Evolutionary conservation across 345 rosid genomes (phyloP), one percentile per base, ranked within the genome.

Genomic region (Melastoma malabathricum): DNA sequence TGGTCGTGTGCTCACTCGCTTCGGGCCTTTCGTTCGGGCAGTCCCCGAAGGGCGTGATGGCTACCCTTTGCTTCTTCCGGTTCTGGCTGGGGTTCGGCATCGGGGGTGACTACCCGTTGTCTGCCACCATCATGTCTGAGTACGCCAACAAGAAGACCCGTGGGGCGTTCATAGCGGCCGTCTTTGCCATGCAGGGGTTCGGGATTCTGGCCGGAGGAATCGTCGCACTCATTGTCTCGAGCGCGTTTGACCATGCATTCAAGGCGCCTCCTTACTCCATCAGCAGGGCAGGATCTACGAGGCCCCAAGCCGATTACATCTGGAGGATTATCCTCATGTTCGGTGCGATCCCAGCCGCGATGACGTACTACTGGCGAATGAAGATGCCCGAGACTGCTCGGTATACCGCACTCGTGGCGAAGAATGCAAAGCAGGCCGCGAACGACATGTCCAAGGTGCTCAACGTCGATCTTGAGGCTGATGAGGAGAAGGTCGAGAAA

Each of bases 81-180:
- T 83, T 87, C 61, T 87, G 96, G 96, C 93, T 83, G 0, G 93
- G 96, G 12, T 83, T 83, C 18, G 96, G 96, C 18, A 83, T 83
- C 10, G 96, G 96, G 5, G 93, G 96, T 18, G 96, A 87, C 61
- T 81, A 83, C 55, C 96, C 96, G 0, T 83, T 87, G 18, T 87
- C 96, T 3, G 96, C 96, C 18, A 81, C 93, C 4, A 86, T 87
- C 64, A 83, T 87, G 96, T 87, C 96, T 0, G 96, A 83, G 59
- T 83, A 87, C 25, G 84, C 93, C 2, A 81, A 79, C 60, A 86
- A 83, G 63, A 74, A 56, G 67, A 83, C 89, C 23, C 89, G 89
- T 0, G 96, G 96, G 0, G 76, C 76, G 5, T 87, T 87, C 49
- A 74, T 87, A 46, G 89, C 87, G 0, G 85, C 82, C 0, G 93